A percentile compares a stretch with the other conserved stretches of the same genome.
phyloP scores from a whole-genome alignment of 2,329 filamentous ascomycete genomes.

The Aureobasidium sp. region DNA sequence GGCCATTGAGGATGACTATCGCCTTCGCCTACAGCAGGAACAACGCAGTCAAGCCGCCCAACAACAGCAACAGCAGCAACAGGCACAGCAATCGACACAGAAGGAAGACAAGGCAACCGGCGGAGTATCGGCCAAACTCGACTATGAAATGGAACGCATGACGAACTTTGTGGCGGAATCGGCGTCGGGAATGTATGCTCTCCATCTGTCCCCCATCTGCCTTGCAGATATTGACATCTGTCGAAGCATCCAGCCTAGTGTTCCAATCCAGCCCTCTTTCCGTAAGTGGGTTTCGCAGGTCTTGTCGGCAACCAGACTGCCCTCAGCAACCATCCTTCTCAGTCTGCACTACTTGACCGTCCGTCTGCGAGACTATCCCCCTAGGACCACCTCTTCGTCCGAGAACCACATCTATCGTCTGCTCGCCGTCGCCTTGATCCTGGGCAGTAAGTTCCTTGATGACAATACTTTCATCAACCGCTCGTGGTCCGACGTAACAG shows the following conservation, averaged over 20 bases:
- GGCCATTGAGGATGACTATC: constrained; percentile 33
- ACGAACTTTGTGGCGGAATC: constrained; percentile 91
- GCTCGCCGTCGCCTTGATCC: constrained; percentile 73
- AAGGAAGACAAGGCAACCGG: constrained; percentile 66
- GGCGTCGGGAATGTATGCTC: constrained; percentile 64
- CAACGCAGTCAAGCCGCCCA: constrained; percentile 29
- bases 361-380: constrained; percentile 49
- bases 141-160: constrained; percentile 96
- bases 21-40: constrained; percentile 32
- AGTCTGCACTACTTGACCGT: constrained; percentile 85
- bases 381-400: constrained; percentile 35
- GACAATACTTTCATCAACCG: constrained; percentile 98
- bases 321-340: constrained; percentile 83
- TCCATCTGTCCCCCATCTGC: constrained; percentile 49
- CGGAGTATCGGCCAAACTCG: constrained; percentile 86
- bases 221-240: constrained; percentile 56
- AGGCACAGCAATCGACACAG: constrained; percentile 31
- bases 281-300: constrained; percentile 90
- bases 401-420: constrained; percentile 77
- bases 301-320: constrained; percentile 79
- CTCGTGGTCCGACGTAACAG: constrained; percentile 92
- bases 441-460: constrained; percentile 92
- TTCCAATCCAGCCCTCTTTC: constrained; percentile 59
- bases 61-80: constrained; percentile 31
- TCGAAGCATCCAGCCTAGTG: constrained; percentile 57